Evolutionary conservation across 2,329 filamentous ascomycete species (phyloP), one percentile per base, ranked within the genome.

Genomic region (Sarocladium kiliense): DNA sequence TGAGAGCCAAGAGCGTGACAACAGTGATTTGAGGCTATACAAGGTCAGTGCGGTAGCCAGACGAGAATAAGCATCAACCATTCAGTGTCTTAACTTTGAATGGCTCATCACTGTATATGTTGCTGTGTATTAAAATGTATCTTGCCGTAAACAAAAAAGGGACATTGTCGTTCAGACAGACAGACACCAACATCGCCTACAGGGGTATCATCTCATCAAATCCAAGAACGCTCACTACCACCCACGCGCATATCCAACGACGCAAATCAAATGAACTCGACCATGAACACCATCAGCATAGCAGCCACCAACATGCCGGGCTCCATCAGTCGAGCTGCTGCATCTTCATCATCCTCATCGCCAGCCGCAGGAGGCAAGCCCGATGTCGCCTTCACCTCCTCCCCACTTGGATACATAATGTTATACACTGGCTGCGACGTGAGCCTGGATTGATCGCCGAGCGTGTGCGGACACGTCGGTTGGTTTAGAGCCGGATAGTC

Each of bases 401-500:
- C 60, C 2, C 76, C 77, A 2, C 66, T 73, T 1, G 72, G 72
- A 56, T 80, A 80, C 23, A 65, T 61, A 41, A 80, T 73, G 58
- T 80, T 77, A 54, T 70, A 76, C 4, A 80, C 77, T 0, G 74
- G 71, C 1, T 67, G 58, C 3, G 62, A 62, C 16, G 68, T 70
- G 49, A 80, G 63, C 3, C 53, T 30, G 1, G 63, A 62, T 1
- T 66, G 64, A 10, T 66, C 54, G 39, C 77, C 77, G 12, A 79
- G 67, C 3, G 63, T 66, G 61, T 76, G 70, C 0, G 68, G 58
- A 60, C 77, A 80, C 2, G 63, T 64, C 1, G 77, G 66, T 64
- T 79, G 76, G 62, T 79, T 79, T 51, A 64, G 64, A 12, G 57
- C 60, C 0, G 71, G 72, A 66, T 71, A 74, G 54, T 77, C 69